These are phyloP conservation scores for Microsporum canis DNA, from an alignment of 2,329 filamentous ascomycete species.

Conservation along the genomic window DNA sequence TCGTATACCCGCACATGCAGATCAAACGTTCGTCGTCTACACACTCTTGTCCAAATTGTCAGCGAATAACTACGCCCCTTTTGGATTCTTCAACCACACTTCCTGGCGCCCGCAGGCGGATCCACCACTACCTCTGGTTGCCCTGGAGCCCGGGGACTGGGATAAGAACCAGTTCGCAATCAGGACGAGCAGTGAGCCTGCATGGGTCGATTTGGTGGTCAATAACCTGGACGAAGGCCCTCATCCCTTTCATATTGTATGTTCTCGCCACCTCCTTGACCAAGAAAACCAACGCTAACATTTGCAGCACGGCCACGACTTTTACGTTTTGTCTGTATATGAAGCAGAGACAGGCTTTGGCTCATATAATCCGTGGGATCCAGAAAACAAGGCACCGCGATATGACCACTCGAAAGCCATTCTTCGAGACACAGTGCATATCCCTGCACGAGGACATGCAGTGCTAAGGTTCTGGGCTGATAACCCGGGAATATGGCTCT, in stretches of 20 bases:
- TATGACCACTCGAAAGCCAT: constrained; percentile 13
- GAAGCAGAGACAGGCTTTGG: constrained; percentile 26
- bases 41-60: constrained; percentile 37
- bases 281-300: background rate
- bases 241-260: constrained; percentile 42
- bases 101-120: constrained; percentile 33
- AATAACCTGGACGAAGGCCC: constrained; percentile 42
- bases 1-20: constrained; percentile 20
- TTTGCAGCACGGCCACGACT: constrained; percentile 27
- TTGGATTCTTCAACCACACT: constrained; percentile 40
- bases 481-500: constrained; percentile 46
- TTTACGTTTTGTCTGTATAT: constrained; percentile 24
- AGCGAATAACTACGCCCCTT: constrained; percentile 33
- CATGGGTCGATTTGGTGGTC: constrained; percentile 39
- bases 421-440: constrained; percentile 14
- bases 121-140: constrained; percentile 25
- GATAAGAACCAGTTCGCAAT: constrained; percentile 34
- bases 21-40: constrained; percentile 38
- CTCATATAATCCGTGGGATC: constrained; percentile 28
- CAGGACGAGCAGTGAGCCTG: constrained; percentile 19
- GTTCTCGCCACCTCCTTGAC: constrained; percentile 4
- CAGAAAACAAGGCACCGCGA: constrained; percentile 3
- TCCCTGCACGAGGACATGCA: constrained; percentile 38
- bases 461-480: constrained; percentile 42
- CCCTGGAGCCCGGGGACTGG: constrained; percentile 29